These are phyloP conservation scores for Penicillium sp. DNA, from an alignment of 2,329 filamentous ascomycete genomes.

Conservation along the genomic window DNA sequence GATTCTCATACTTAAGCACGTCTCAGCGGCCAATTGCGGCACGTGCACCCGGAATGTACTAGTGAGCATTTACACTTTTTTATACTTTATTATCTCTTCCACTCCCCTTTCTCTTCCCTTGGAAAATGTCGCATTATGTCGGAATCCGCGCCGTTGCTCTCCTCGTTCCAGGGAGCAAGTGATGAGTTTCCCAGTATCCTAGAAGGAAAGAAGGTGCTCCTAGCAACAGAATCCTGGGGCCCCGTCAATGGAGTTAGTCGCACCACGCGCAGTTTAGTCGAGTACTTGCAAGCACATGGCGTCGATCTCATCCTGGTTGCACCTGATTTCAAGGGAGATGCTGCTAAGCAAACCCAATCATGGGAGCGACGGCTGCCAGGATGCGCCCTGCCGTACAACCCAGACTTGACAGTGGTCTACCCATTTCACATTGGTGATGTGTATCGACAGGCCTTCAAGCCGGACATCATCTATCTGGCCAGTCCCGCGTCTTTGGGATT, in stretches of 20 bases:
- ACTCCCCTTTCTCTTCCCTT: not conserved
- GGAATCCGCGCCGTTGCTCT: slow-evolving; percentile 15
- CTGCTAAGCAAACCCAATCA: slow-evolving; percentile 27
- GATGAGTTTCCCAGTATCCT: slow-evolving; percentile 48
- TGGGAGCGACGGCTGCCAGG: slow-evolving; percentile 62
- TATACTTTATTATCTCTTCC: not conserved
- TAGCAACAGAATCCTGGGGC: slow-evolving; percentile 71
- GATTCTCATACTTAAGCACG: not conserved
- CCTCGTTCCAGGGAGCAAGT: slow-evolving; percentile 1
- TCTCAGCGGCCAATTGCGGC: slow-evolving; percentile 14
- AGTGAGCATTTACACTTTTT: not conserved
- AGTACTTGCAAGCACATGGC: slow-evolving; percentile 64
- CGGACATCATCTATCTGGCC: slow-evolving; percentile 69
- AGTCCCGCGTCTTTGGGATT: slow-evolving; percentile 70
- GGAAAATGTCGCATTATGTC: slow-evolving; percentile 7
- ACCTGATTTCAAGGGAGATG: slow-evolving; percentile 57
- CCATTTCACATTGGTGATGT: slow-evolving; percentile 65
- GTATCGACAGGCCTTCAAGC: slow-evolving; percentile 62
- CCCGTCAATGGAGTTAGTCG: slow-evolving; percentile 73
- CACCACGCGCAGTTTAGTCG: slow-evolving; percentile 68
- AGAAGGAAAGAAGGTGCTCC: slow-evolving; percentile 62
- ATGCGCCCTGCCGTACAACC: slow-evolving; percentile 69
- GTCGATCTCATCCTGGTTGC: slow-evolving; percentile 67
- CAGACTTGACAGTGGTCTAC: slow-evolving; percentile 68
- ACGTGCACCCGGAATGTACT: slow-evolving; percentile 10